Conservation (phyloP, 2,329 filamentous ascomycete species). For the Elsinoe australis region DNA sequence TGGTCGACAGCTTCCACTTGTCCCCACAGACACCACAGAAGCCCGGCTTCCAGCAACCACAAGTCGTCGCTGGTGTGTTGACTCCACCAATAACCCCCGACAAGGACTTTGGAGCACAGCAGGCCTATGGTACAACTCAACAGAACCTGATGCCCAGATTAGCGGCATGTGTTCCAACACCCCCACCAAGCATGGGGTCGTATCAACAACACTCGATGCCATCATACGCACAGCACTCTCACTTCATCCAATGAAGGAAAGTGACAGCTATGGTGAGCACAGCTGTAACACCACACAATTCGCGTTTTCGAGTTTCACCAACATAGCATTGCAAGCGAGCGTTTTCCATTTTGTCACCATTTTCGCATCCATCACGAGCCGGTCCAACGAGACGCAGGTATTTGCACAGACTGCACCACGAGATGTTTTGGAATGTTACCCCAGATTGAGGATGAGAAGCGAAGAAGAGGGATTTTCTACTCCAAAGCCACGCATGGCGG, state of each 20-base stretch:
- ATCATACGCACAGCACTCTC: constrained; percentile 17
- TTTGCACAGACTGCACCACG: constrained; percentile 17
- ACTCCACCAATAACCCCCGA: constrained; percentile 83
- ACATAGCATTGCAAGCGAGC: constrained; percentile 26
- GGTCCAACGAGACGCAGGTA: constrained; percentile 17
- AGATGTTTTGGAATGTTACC: constrained; percentile 8
- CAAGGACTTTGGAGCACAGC: constrained; percentile 30
- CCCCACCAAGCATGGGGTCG: constrained; percentile 27
- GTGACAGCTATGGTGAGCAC: not conserved
- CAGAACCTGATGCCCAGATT: constrained; percentile 25
- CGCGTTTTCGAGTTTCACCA: constrained; percentile 16
- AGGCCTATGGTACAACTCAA: constrained; percentile 23
- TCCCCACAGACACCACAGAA: constrained; percentile 76
- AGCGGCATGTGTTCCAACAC: constrained; percentile 27
- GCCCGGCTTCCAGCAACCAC: constrained; percentile 57
- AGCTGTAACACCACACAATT: constrained; percentile 13
- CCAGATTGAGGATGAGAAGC: not conserved
- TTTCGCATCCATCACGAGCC: constrained; percentile 20
- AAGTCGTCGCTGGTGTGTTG: constrained; percentile 59
- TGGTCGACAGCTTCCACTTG: constrained; percentile 51
- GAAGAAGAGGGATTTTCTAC: not conserved
- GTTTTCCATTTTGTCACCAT: constrained; percentile 24
- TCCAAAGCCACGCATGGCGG: too few species aligned
- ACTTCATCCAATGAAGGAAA: constrained; percentile 17
- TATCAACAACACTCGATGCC: constrained; percentile 20